Base-by-base conservation (phyloP, 257 asterid species). In the Paulownia fortunei region DNA sequence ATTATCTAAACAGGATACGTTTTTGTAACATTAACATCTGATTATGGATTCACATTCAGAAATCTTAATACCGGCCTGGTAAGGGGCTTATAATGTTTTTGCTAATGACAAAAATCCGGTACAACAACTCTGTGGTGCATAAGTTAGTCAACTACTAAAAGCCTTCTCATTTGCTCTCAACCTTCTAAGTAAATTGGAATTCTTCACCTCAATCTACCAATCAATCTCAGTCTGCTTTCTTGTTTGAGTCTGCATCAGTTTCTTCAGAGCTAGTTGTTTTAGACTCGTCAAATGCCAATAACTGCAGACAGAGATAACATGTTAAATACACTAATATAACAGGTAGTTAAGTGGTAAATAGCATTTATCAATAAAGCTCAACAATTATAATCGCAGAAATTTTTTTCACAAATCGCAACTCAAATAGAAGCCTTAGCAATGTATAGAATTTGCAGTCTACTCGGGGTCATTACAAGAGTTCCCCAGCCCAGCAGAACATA, bases 281-380 rank as follows among this genome's bases (percentile, higher is more conserved):
- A 2, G 98, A 87, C 82, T 93, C 98, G 4, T 93, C 92, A 32
- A 93, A 93, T 19, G 87, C 98, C 93, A 91, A 78, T 84, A 93
- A 80, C 97, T 93, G 89, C 85, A 80, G 26, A 58, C 36, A 21
- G 8, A 72, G 24, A 79, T 5, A 8, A 37, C 64, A 37, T 18
- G 23, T 49, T 15, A 2, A 75, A 60, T 21, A 42, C 26, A 67
- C 21, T 4, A 34, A 19, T 9, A 1, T 34, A 26, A 44, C 36
- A 30, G 4, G 36, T 30, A 30, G 3, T 30, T 30, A 30, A 30
- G 36, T 30, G n/a, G n/a, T n/a, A n/a, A n/a, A n/a, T n/a, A n/a
- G n/a, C 36, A 30, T 2, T 4, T 30, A 30, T 30, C 36, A 30
- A 4, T 30, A 30, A 30, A 30, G 36, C 36, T 30, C 36, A 30